Evolutionary conservation across 352 stramenopile species (phyloP).

Genomic region (Aphanomyces stellatus): DNA sequence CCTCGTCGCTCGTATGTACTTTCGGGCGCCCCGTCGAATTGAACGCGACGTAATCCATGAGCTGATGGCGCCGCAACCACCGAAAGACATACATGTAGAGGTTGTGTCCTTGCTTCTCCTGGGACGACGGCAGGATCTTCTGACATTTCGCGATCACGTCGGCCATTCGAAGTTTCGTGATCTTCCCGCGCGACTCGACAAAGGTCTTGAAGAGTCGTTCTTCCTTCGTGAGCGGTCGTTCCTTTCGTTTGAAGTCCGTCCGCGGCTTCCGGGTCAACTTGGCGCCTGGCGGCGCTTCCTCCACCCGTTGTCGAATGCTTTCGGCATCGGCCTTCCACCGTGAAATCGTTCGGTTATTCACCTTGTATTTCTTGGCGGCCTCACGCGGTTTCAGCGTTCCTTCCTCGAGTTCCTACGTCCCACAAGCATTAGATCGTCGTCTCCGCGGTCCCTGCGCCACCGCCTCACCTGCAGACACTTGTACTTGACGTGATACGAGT

Average conservation of each 20-base stretch:
- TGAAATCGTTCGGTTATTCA: slow-evolving; percentile 6
- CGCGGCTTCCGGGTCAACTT: slow-evolving; percentile 7
- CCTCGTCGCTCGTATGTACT: slow-evolving; percentile 3
- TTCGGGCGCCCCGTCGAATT: slow-evolving; percentile 1
- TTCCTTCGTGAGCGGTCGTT: neutral
- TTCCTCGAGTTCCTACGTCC: slow-evolving; percentile 5
- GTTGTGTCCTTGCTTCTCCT: slow-evolving; percentile 2
- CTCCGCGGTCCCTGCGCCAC: too few relatives aligned
- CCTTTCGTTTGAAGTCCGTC: slow-evolving; percentile 7
- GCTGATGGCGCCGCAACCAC: neutral
- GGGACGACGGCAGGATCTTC: neutral
- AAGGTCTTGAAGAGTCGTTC: neutral
- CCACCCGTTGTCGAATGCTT: slow-evolving; percentile 2
- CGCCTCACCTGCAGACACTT: neutral
- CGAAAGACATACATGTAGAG: slow-evolving; percentile 11
- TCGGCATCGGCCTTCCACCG: slow-evolving; percentile 5
- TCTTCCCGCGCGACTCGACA: neutral
- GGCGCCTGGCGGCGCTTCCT: neutral
- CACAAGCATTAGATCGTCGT: too few relatives aligned
- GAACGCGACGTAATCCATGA: slow-evolving; percentile 4
- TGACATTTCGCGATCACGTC: slow-evolving; percentile 8
- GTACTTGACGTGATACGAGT: slow-evolving; percentile 15
- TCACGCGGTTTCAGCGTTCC: neutral
- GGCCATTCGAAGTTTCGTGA: neutral
- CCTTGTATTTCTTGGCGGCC: slow-evolving; percentile 7